phyloP scores from a whole-genome alignment of 768 basidiomycete species.

The Boletus speciosus region DNA sequence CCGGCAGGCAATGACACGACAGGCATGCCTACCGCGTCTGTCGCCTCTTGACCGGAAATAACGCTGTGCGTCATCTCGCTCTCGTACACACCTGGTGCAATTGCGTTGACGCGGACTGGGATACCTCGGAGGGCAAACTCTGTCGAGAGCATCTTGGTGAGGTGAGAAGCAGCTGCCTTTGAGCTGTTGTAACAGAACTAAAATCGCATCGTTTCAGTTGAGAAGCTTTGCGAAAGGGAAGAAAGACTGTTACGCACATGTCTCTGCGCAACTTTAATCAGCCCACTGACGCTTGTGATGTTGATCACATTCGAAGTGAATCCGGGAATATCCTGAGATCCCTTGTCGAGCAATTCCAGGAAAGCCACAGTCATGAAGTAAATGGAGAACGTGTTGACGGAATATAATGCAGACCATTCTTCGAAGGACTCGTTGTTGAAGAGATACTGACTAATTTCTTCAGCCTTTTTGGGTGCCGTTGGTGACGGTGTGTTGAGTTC shows the following conservation, averaged over 20 bases:
- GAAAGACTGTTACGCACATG: slow-evolving; percentile 53
- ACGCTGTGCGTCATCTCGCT: slow-evolving; percentile 69
- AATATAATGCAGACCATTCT: slow-evolving; percentile 59
- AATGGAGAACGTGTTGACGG: slow-evolving; percentile 70
- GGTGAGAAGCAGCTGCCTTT: slow-evolving; percentile 72
- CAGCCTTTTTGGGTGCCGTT: slow-evolving; percentile 59
- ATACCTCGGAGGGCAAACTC: slow-evolving; percentile 69
- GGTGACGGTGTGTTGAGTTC: slow-evolving; percentile 57
- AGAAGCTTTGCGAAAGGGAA: background rate
- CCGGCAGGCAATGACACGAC: slow-evolving; percentile 58
- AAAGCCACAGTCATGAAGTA: slow-evolving; percentile 78
- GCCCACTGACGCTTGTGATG: slow-evolving; percentile 73
- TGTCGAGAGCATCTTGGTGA: slow-evolving; percentile 75
- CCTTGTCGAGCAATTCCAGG: slow-evolving; percentile 70
- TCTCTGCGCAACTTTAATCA: slow-evolving; percentile 66
- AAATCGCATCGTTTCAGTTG: background rate
- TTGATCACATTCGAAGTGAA: slow-evolving; percentile 71
- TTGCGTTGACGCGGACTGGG: slow-evolving; percentile 67
- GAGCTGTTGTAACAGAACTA: slow-evolving; percentile 82
- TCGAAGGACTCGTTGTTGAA: slow-evolving; percentile 67
- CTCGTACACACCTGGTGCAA: slow-evolving; percentile 73
- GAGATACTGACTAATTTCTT: slow-evolving; percentile 62
- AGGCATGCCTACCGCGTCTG: slow-evolving; percentile 56
- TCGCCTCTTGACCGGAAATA: slow-evolving; percentile 43
- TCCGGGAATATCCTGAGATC: slow-evolving; percentile 53